phyloP scores from a whole-genome alignment of 2,329 filamentous ascomycete genomes.

The Alternaria metachromatica region DNA sequence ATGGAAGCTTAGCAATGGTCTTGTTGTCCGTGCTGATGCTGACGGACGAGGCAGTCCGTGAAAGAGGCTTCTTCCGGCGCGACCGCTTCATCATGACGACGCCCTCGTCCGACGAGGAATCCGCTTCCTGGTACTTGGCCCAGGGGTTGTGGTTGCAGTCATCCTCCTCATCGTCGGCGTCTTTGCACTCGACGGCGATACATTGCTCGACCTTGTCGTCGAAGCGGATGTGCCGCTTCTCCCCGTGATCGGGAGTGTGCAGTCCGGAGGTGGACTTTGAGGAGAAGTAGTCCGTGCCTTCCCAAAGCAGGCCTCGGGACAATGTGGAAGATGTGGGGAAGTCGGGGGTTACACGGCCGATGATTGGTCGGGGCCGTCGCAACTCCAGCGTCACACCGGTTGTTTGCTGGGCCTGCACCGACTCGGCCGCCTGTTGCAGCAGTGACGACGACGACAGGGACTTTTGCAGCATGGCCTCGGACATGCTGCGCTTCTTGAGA shows the following conservation, averaged over 20 bases:
- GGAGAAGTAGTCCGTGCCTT: constrained; percentile 69
- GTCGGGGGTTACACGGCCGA: constrained; percentile 72
- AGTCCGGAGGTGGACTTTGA: constrained; percentile 74
- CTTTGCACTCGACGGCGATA: constrained; percentile 88
- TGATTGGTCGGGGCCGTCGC: constrained; percentile 59
- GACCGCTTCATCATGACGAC: constrained; percentile 82
- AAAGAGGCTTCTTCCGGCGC: constrained; percentile 56
- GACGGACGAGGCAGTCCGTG: constrained; percentile 61
- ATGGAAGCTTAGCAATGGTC: constrained; percentile 86
- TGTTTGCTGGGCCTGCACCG: constrained; percentile 83
- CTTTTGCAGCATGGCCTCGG: constrained; percentile 89
- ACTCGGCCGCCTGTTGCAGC: constrained; percentile 85
- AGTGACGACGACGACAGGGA: constrained; percentile 88
- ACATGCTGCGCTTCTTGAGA: constrained; percentile 95
- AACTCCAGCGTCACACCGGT: constrained; percentile 53
- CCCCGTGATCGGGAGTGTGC: constrained; percentile 66
- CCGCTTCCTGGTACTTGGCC: constrained; percentile 51
- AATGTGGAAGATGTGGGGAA: constrained; percentile 70
- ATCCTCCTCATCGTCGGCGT: constrained; percentile 71
- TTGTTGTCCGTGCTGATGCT: constrained; percentile 71
- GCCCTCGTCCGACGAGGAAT: constrained; percentile 73
- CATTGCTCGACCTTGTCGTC: constrained; percentile 96
- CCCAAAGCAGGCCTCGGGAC: constrained; percentile 66
- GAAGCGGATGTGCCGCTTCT: constrained; percentile 90
- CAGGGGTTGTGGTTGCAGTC: constrained; percentile 52